Evolutionary conservation across 257 asterid genomes (phyloP), one percentile per base, ranked within the genome.

Genomic region (Fraxinus anomala): DNA sequence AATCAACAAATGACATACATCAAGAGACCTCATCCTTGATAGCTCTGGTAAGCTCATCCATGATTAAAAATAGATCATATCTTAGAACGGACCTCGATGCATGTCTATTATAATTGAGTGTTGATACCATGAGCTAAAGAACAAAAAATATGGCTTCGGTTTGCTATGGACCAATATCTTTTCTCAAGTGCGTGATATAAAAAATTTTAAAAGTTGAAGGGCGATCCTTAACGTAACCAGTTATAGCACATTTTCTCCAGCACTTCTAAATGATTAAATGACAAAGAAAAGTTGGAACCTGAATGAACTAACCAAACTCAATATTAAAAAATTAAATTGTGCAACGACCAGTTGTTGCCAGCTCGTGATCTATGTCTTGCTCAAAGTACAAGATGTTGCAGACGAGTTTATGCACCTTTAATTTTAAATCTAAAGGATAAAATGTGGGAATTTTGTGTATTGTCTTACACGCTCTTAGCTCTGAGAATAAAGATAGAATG

Each of bases 121-220:
- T 26, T 54, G 6, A 54, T 17, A 54, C 26, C 65, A 54, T 19
- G 65, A 54, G 26, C 65, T 47, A 47, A 54, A 54, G 11, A 54
- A 66, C 74, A 44, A 13, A 72, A 36, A 24, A 14, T 44, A 14
- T 24, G 51, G 23, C 17, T 79, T 36, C 8, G 23, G 54, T 59
- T 75, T 61, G 26, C 56, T 44, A 23, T n/a, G n/a, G 68, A 61
- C 74, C 63, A 26, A 70, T 19, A 23, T 37, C 13, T 23, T 72
- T 23, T 40, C 75, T 23, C 63, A n/a, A 61, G 5, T 8, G 42
- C 42, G 77, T 34, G 67, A 72, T 30, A 65, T 24, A 76, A 68
- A 72, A 33, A 21, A 33, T 23, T 12, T 34, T 42, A 23, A 30
- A 70, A 16, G 56, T 72, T 24, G 33, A 42, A 40, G 16, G 33